phyloP scores from a whole-genome alignment of 2,329 filamentous ascomycete species.

The Epichloe gansuensis region DNA sequence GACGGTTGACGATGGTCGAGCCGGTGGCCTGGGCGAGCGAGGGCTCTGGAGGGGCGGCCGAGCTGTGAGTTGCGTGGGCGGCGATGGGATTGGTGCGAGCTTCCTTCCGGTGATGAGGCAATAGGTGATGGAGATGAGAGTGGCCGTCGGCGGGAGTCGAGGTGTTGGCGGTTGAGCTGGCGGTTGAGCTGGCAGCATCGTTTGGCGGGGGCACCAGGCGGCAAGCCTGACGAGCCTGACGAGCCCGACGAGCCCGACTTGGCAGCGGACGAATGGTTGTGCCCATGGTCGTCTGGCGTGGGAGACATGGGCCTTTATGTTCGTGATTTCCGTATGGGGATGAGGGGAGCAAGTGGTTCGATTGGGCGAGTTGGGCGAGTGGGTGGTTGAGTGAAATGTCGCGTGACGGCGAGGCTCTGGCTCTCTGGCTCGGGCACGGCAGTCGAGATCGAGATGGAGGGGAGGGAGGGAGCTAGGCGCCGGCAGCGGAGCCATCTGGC shows the following conservation, averaged over 20 bases:
- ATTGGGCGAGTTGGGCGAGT: not conserved
- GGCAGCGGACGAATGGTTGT: slow-evolving; percentile 26
- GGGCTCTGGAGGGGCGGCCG: slow-evolving; percentile 48
- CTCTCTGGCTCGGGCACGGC: not conserved
- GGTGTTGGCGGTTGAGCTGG: slow-evolving; percentile 8
- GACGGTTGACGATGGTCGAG: slow-evolving; percentile 36
- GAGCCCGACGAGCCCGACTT: slow-evolving; percentile 23
- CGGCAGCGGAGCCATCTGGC: not conserved
- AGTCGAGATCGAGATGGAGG: not conserved
- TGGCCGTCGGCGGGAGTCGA: slow-evolving; percentile 3
- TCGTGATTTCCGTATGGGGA: not conserved
- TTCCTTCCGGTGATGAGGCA: slow-evolving; percentile 23
- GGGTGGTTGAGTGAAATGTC: not conserved
- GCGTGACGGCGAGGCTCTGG: slow-evolving; percentile 4
- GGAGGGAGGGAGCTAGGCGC: not conserved
- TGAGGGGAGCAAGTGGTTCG: not conserved
- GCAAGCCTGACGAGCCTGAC: slow-evolving; percentile 19
- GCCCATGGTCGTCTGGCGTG: slow-evolving; percentile 18
- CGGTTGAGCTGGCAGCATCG: slow-evolving; percentile 13
- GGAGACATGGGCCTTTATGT: slow-evolving; percentile 2
- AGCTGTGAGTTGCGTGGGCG: slow-evolving; percentile 41
- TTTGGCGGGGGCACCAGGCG: slow-evolving; percentile 9
- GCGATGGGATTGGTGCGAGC: slow-evolving; percentile 40
- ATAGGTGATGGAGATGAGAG: slow-evolving; percentile 8
- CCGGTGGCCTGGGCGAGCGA: slow-evolving; percentile 49